Evolutionary conservation across 331 rosid species (phyloP), one percentile per base, ranked within the genome.

Genomic region (Malus hybrid): DNA sequence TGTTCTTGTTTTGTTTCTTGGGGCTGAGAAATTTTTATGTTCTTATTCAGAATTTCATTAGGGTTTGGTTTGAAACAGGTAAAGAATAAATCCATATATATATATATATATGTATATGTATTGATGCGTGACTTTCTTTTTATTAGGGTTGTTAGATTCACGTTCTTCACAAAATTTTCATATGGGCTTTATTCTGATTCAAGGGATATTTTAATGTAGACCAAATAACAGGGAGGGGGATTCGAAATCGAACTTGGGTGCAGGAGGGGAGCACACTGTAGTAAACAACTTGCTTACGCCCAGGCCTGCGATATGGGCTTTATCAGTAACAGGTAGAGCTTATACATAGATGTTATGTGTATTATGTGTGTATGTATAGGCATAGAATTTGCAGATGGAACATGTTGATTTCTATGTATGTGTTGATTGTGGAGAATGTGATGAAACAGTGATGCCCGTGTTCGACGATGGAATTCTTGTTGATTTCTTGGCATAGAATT

Each of bases 381-480:
- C 46, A 39, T 39, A 9, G 46, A 39, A 39, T 39, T 39, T 39
- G 12, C 0, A 39, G 12, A 9, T 39, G 46, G 46, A 39, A 39
- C 46, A 50, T 6, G 1, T 50, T 15, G 8, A 15, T 50, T 50
- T 15, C 2, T 65, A 13, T 71, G 70, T n/a, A 9, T 26, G 22
- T 66, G 29, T 63, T 72, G 72, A 74, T 75, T 66, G 65, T 32
- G 81, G 46, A 69, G 26, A 46, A 58, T 69, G 57, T 48, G 75
- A 55, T 62, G 66, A 68, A 76, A 68, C 77, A 70, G 83, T 66
- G 50, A 77, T 85, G 75, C 80, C 28, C 39, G 7, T 71, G 58
- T 53, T 78, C 30, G 77, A 81, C 60, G 67, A 77, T 86, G 89
- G 89, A 73, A 72, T 72, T 74, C 64, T 75, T 72, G 73, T 63